A percentile compares a stretch with the other conserved stretches of the same genome.
Evolutionary conservation across 495 filamentous ascomycete species (phyloP).

Genomic region (Friedmanniomyces simplex): DNA sequence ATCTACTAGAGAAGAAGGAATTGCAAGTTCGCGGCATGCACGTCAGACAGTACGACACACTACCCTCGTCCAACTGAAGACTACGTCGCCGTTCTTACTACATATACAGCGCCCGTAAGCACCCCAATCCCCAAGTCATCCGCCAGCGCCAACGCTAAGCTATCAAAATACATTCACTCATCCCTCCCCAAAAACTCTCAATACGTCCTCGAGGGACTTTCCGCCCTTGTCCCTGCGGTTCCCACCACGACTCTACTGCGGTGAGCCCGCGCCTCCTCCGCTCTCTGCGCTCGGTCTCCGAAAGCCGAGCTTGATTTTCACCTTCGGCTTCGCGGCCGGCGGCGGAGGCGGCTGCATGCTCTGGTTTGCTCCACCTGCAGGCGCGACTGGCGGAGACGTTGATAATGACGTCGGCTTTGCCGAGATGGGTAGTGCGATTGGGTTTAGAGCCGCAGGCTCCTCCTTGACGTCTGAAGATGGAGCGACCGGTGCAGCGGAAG

Average conservation of each 20-base stretch:
- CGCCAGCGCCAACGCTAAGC: conserved; percentile 3
- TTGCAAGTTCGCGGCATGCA: too few relatives aligned
- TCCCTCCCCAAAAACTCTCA: background rate
- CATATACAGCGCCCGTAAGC: background rate
- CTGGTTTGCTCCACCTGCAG: background rate
- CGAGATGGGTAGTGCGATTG: background rate
- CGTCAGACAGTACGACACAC: too few relatives aligned
- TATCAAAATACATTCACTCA: background rate
- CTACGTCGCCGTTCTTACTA: too few relatives aligned
- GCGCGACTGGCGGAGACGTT: background rate
- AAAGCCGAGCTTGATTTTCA: conserved; percentile 9
- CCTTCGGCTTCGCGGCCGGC: conserved; percentile 1
- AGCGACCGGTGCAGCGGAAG: background rate
- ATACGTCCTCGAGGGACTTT: background rate
- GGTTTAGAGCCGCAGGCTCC: background rate
- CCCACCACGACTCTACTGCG: background rate
- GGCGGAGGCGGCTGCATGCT: conserved; percentile 10
- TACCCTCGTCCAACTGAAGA: too few relatives aligned
- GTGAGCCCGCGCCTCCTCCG: background rate
- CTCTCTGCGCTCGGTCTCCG: background rate
- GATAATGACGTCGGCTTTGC: too few relatives aligned
- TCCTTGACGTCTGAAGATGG: background rate
- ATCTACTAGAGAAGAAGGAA: too few relatives aligned
- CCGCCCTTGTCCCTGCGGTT: background rate
- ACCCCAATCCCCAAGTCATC: background rate